These are phyloP conservation scores for Cornus suecica DNA, from an alignment of 148 eudicot genomes.

Conservation along the genomic window DNA sequence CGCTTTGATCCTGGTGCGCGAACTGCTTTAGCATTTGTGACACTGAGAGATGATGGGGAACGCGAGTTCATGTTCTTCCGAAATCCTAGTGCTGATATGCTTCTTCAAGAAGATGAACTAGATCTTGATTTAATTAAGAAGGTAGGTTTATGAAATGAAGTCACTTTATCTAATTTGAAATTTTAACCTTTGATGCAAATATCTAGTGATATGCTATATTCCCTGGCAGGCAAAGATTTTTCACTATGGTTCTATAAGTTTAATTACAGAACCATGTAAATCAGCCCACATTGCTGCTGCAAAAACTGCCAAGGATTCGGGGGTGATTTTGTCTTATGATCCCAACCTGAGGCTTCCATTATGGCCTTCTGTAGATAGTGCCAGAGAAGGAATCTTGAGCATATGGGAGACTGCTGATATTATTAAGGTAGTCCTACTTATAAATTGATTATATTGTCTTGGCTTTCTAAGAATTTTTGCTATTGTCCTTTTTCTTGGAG, in stretches of 20 bases:
- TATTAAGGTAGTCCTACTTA: constrained; percentile 55
- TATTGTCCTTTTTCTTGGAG: not conserved
- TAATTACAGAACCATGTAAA: constrained; percentile 91
- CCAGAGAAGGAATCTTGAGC: constrained; percentile 91
- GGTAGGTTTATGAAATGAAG: constrained; percentile 35
- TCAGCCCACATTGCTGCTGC: constrained; percentile 92
- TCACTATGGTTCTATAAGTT: constrained; percentile 94
- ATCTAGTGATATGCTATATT: not conserved
- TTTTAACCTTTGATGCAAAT: not conserved
- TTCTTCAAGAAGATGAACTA: constrained; percentile 85
- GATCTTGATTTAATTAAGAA: constrained; percentile 76
- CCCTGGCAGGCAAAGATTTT: constrained; percentile 79
- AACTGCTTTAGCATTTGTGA: constrained; percentile 98
- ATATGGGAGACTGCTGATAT: constrained; percentile 96
- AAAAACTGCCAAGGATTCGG: constrained; percentile 91
- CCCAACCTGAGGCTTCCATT: constrained; percentile 96
- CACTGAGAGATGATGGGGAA: constrained; percentile 86
- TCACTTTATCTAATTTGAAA: not conserved
- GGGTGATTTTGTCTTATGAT: constrained; percentile 87
- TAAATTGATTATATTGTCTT: not conserved
- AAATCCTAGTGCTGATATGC: constrained; percentile 99
- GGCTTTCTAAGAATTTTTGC: not conserved
- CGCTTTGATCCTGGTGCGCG: constrained; percentile 97
- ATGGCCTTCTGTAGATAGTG: constrained; percentile 89
- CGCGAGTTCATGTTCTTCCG: constrained; percentile 99